Base-by-base conservation (phyloP, 148 eudicot species). In the Vaccinium myrtillus region DNA sequence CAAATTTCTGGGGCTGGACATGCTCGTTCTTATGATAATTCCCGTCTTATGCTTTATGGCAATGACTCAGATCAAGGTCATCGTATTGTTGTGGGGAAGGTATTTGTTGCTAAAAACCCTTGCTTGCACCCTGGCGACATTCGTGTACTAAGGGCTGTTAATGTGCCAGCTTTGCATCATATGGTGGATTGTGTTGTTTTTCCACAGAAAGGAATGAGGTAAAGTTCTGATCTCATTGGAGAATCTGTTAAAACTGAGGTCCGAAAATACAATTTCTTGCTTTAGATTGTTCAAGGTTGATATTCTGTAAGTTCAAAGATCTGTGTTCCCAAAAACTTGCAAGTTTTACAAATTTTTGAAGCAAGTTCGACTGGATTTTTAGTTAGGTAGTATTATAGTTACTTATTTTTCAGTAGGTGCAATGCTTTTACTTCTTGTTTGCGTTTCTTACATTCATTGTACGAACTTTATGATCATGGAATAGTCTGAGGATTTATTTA, bases 191-290 rank as follows among this genome's bases (percentile, higher is more conserved):
- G 86, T 54, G 86, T 84, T 55, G 86, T 84, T 84, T 84, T 84
- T 70, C 86, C 86, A 5, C 82, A 84, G 83, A 84, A 84, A 84
- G 86, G 86, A 54, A 78, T 36, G 86, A 84, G 86, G 86, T 84
- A 61, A 50, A 27, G 36, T 80, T 25, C 21, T 55, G 39, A 79
- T 58, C 27, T 58, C 51, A n/a, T 25, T 10, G 16, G 19, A 19
- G 46, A 71, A 32, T 71, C 21, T 30, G 9, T 32, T 71, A 5
- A 70, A 5, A 23, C 32, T 65, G 70, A 65, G 70, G 30, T 23
- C 70, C 70, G 23, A n/a, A 65, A 65, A 4, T 65, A 65, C 30
- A 2, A 65, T 76, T 12, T 76, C 32, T 49, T 21, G 16, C 7
- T 76, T 76, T 76, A 76, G 53, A 23, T 76, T 76, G 53, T 49